A percentile compares a stretch with the other conserved stretches of the same genome.
Conservation (phyloP, 2,329 filamentous ascomycete genomes). For the Trichoderma sp. region DNA sequence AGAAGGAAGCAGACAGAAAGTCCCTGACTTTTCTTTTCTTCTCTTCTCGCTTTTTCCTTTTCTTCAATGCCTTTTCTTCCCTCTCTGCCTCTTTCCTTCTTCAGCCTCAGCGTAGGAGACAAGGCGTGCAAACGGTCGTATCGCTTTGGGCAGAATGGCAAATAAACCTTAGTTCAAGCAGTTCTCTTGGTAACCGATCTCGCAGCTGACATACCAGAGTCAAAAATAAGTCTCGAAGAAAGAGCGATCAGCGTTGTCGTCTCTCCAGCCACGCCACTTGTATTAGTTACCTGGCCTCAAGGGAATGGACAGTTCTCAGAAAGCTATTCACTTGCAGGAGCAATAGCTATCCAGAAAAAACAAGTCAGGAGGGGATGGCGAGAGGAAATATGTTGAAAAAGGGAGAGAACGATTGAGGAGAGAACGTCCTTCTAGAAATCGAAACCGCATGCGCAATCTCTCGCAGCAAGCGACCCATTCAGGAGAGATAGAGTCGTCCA, state of each 20-base stretch:
- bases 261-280: background rate
- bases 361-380: background rate
- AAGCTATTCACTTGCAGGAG: background rate
- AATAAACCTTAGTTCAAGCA: background rate
- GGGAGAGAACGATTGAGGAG: conserved; percentile 1
- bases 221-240: background rate
- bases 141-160: background rate
- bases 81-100: background rate
- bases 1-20: background rate
- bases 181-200: background rate
- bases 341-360: background rate
- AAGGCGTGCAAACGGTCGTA: background rate
- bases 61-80: too few relatives aligned
- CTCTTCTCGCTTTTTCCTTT: background rate
- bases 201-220: background rate
- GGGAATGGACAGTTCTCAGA: conserved; percentile 5
- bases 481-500: conserved; percentile 19
- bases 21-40: background rate
- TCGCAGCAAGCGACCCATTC: conserved; percentile 10
- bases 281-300: background rate
- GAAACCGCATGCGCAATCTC: conserved; percentile 3
- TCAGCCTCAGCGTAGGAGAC: background rate
- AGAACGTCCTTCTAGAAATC: background rate
- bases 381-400: conserved; percentile 9
- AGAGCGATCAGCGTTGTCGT: background rate